Percentiles rank a stretch among this genome's conserved stretches.
Conservation (phyloP, 306 rosid genomes). For the Mucuna pruriens region DNA sequence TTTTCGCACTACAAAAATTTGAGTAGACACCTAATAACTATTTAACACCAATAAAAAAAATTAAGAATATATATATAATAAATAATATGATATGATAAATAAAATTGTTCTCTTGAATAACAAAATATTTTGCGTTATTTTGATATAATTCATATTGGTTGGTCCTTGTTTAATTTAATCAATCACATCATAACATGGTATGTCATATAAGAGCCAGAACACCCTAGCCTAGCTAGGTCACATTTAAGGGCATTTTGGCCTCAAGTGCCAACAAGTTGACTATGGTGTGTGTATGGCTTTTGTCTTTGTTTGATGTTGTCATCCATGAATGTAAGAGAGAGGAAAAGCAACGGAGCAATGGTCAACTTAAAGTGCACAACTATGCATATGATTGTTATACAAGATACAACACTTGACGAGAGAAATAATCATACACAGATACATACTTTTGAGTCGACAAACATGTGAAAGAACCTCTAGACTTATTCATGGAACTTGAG, state of each 20-base stretch:
- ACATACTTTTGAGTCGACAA: constrained; percentile 41
- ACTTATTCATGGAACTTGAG: constrained; percentile 41
- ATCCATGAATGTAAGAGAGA: constrained; percentile 35
- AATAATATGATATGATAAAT: no score
- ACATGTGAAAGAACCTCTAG: constrained; percentile 47
- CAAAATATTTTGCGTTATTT: background rate
- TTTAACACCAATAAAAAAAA: no score
- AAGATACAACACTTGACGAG: constrained; percentile 16
- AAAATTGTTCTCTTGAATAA: background rate
- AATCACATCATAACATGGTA: background rate
- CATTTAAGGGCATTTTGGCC: constrained; percentile 40
- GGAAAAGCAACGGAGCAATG: constrained; percentile 14
- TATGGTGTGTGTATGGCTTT: constrained; percentile 43
- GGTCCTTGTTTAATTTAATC: constrained; percentile 15
- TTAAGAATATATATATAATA: no score
- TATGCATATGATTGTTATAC: constrained; percentile 43
- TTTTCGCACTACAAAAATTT: no score
- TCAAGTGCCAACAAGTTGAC: constrained; percentile 49
- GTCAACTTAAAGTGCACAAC: constrained; percentile 49
- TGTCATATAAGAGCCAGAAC: constrained; percentile 22
- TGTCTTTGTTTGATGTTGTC: constrained; percentile 43
- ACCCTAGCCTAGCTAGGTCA: constrained; percentile 26
- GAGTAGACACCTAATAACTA: no score
- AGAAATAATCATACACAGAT: constrained; percentile 22
- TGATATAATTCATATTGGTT: background rate